phyloP scores from a whole-genome alignment of 163 green algal genomes.

The Scenedesmus sp. region DNA sequence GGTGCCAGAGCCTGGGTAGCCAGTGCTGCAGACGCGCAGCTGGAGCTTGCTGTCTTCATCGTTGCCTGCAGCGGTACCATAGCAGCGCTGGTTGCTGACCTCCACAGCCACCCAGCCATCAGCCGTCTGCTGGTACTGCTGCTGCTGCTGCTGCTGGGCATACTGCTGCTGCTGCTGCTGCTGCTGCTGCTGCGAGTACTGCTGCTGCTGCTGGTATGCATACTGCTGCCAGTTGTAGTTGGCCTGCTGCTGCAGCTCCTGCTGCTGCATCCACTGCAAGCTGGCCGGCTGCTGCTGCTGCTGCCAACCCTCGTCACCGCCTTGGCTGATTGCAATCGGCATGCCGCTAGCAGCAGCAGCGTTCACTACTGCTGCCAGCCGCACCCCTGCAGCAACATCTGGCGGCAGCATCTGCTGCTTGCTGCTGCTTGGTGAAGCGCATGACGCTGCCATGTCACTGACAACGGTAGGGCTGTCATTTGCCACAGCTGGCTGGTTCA shows the following conservation, averaged over 20 bases:
- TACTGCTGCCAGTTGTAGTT: background rate
- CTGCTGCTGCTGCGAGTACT: background rate
- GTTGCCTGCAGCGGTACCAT: background rate
- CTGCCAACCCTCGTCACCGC: background rate
- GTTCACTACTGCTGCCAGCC: background rate
- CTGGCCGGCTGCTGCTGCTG: conserved; percentile 30
- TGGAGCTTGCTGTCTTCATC: background rate
- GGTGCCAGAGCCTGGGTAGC: background rate
- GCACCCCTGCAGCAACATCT: background rate
- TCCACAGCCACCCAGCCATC: conserved; percentile 18
- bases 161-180: background rate
- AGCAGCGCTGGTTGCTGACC: conserved; percentile 1
- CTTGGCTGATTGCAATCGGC: background rate
- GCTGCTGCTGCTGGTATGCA: background rate
- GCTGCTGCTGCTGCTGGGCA: background rate
- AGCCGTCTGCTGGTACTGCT: background rate
- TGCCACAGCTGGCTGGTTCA: background rate
- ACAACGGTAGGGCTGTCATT: conserved; percentile 30
- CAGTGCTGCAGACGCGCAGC: conserved; percentile 11
- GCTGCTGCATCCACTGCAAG: conserved; percentile 7
- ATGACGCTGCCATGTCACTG: conserved; percentile 15
- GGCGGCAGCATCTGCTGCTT: conserved; percentile 8
- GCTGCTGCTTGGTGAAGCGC: conserved; percentile 40
- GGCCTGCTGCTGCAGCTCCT: conserved; percentile 32
- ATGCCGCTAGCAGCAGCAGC: conserved; percentile 9